Base-by-base conservation (phyloP, 768 basidiomycete species). In the Termitomyces sp. region DNA sequence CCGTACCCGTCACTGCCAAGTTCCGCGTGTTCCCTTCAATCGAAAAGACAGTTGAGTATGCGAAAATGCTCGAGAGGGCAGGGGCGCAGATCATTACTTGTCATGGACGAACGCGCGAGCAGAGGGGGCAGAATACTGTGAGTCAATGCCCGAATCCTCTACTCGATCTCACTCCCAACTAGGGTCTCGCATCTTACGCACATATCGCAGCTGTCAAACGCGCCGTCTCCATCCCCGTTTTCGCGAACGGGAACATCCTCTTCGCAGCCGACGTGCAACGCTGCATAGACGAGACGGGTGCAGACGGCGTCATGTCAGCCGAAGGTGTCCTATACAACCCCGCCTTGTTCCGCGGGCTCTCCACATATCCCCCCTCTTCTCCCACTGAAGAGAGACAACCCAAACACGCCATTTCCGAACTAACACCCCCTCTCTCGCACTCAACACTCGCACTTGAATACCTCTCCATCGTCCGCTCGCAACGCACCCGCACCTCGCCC, bases 191-290 rank as follows among this genome's bases (percentile, higher is more conserved):
- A 6, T 91, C 92, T 64, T 97, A 91, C 89, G 75, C 73, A 25
- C 88, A 97, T 70, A 98, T 99, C 66, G 81, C 80, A 8, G 91
- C 92, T 0, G 94, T 99, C 63, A 97, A 95, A 69, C 70, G 89
- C 62, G 90, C 91, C 0, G 91, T 98, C 37, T 84, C 83, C 0
- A 82, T 99, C 0, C 96, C 95, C 3, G 94, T 99, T 4, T 91
- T 99, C 68, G 95, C 96, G 0, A 99, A 99, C 69, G 97, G 97
- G 28, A 98, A 98, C 69, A 83, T 98, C 57, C 84, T 98, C 12
- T 92, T 86, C 68, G 81, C 88, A 43, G 79, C 83, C n/a, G 95
- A 98, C 70, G 82, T 98, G 46, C 77, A 79, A 50, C 73, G 76
- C 11, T 98, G 94, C 69, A 73, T 99, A 32, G 79, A 81, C 23